phyloP scores from a whole-genome alignment of 768 basidiomycete genomes.

The Russula sp. region DNA sequence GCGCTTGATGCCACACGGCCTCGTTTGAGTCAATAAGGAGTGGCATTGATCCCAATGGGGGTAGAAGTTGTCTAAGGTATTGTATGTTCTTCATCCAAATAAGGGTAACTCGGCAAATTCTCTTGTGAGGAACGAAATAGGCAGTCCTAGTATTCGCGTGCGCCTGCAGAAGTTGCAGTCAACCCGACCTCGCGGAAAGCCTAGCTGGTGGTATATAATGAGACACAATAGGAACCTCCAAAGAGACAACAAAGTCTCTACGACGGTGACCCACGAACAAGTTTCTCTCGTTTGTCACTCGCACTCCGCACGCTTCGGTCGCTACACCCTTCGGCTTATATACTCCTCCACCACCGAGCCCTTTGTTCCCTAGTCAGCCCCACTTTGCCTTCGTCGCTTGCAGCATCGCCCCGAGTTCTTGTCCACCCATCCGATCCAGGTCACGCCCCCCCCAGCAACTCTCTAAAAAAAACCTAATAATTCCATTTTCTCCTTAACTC shows the following conservation, averaged over 20 bases:
- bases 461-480: neutral
- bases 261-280: neutral
- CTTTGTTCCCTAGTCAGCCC: conserved; percentile 20
- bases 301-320: neutral
- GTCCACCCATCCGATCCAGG: neutral
- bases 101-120: neutral
- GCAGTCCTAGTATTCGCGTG: conserved; percentile 1
- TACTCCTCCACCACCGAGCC: conserved; percentile 1
- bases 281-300: no score
- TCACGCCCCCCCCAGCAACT: neutral
- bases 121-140: neutral
- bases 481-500: neutral
- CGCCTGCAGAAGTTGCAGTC: no score
- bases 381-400: conserved; percentile 1
- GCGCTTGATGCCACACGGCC: no score
- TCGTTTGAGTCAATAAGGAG: neutral
- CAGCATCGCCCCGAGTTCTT: neutral
- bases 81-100: conserved; percentile 8
- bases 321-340: conserved; percentile 1
- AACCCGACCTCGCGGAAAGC: neutral
- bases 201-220: conserved; percentile 5
- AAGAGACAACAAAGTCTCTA: conserved; percentile 11
- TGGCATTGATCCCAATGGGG: conserved; percentile 1
- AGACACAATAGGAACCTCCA: conserved; percentile 18
- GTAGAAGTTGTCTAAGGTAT: no score